Base-by-base conservation (phyloP, 2,329 filamentous ascomycete species). In the Paecilomyces variotii region DNA sequence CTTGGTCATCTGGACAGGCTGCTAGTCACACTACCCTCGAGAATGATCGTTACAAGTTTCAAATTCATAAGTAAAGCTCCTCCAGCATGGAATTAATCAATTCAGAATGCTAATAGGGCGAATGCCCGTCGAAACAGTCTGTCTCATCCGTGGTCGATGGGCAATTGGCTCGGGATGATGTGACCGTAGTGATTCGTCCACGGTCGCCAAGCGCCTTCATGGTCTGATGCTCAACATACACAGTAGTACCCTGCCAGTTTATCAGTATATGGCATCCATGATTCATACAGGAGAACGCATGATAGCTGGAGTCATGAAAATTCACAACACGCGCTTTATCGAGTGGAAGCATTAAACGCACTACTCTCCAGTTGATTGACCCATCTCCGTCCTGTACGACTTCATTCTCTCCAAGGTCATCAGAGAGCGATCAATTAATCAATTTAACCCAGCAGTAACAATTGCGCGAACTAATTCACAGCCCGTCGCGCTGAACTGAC, bases 161-260 rank as follows among this genome's bases (percentile, higher is more conserved):
- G 10, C 74, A 79, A 56, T 77, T 80, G 0, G 85, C 83, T 9
- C 85, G 78, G 75, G 86, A 86, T 10, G 80, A 82, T 0, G 84
- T 87, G 32, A 87, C 83, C 73, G 85, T 83, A 49, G 77, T 82
- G 70, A 87, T 86, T 35, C 84, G 80, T 68, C 87, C 84, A 28
- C 78, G 76, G 2, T 78, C 76, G 19, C 82, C 82, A 0, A 83
- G 71, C 7, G 83, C 81, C 10, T 79, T 79, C 10, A 86, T 75
- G 1, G 84, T 85, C 59, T 83, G 80, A 65, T 87, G 85, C 60
- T 82, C 79, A 62, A 87, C 84, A 70, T 87, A 86, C 1, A 86
- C 81, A 2, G 82, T 83, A 54, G 64, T 64, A n/a, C 68, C 69
- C 62, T 65, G 14, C 59, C 1, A 24, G 9, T 14, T 3, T 10